Percentiles rank a stretch among this genome's conserved stretches.
Conservation (phyloP, 2,329 filamentous ascomycete genomes). For the Fusarium devonianum region DNA sequence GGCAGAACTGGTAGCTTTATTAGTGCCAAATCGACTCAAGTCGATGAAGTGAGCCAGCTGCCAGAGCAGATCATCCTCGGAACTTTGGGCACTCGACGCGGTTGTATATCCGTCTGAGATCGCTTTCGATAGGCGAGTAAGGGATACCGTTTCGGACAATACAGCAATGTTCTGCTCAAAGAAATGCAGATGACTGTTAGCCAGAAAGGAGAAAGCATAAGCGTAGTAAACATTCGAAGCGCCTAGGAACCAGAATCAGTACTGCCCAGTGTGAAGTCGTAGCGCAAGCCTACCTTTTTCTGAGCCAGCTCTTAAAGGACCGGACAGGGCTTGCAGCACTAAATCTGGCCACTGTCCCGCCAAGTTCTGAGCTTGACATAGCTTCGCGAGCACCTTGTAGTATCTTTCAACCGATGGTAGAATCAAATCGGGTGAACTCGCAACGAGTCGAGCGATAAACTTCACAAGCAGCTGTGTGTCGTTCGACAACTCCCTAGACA, state of each 20-base stretch:
- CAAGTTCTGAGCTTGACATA: slow-evolving; percentile 42
- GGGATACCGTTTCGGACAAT: slow-evolving; percentile 50
- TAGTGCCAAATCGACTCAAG: slow-evolving; percentile 53
- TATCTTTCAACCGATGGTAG: slow-evolving; percentile 45
- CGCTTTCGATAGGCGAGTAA: slow-evolving; percentile 51
- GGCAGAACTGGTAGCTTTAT: slow-evolving; percentile 46
- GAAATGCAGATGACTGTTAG: slow-evolving; percentile 45
- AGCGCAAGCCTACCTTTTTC: slow-evolving; percentile 28
- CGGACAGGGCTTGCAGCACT: slow-evolving; percentile 42
- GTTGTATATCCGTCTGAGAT: slow-evolving; percentile 50
- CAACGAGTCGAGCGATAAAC: slow-evolving; percentile 45
- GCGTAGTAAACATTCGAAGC: slow-evolving; percentile 30
- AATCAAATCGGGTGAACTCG: slow-evolving; percentile 34
- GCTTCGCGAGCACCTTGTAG: slow-evolving; percentile 50
- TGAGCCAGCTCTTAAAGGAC: slow-evolving; percentile 38
- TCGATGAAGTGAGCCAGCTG: slow-evolving; percentile 73
- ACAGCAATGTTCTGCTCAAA: slow-evolving; percentile 51
- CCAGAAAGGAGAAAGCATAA: slow-evolving; percentile 38
- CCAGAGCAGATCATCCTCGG: slow-evolving; percentile 62
- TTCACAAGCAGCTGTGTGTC: slow-evolving; percentile 46
- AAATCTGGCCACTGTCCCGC: slow-evolving; percentile 30
- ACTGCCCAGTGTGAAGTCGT: no score
- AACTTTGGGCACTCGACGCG: slow-evolving; percentile 32
- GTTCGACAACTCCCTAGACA: slow-evolving; percentile 23
- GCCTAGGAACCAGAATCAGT: slow-evolving; percentile 16